Percentiles rank a stretch among this genome's conserved stretches.
Conservation (phyloP, 352 stramenopile genomes). For the Globisporangium perplexum region DNA sequence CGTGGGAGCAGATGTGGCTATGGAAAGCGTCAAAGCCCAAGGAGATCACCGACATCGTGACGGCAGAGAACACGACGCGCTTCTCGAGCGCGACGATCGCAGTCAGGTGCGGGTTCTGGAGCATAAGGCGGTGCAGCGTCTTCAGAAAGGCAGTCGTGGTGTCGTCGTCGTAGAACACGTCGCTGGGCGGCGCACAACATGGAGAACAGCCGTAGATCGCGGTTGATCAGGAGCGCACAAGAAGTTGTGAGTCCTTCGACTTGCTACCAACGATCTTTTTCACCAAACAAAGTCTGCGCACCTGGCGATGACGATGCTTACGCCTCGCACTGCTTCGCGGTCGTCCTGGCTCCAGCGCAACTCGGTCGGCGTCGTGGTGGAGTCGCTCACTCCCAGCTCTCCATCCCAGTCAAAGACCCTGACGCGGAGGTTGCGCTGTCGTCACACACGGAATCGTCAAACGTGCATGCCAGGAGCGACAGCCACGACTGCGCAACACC, state of each 20-base stretch:
- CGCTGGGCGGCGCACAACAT: conserved; percentile 18
- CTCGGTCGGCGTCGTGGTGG: not conserved
- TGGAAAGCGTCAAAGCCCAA: conserved; percentile 56
- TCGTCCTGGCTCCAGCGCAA: conserved; percentile 29
- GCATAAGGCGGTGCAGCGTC: conserved; percentile 33
- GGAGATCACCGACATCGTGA: conserved; percentile 36
- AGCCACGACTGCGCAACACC: not conserved
- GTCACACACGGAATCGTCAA: not conserved
- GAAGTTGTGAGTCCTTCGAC: not conserved
- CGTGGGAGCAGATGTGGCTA: conserved; percentile 31
- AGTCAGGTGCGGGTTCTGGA: conserved; percentile 14
- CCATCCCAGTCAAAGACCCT: conserved; percentile 20
- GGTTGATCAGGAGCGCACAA: not conserved
- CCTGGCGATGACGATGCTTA: conserved; percentile 31
- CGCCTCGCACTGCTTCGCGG: conserved; percentile 6
- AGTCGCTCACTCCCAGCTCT: conserved; percentile 3
- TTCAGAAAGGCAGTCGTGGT: conserved; percentile 34
- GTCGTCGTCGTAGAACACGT: conserved; percentile 65
- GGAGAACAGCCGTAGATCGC: not conserved
- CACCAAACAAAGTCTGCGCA: conserved; percentile 7
- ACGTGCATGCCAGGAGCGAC: not conserved
- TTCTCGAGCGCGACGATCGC: conserved; percentile 36
- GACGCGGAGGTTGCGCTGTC: conserved; percentile 17
- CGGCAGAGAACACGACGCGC: conserved; percentile 51
- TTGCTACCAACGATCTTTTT: not conserved